phyloP scores from a whole-genome alignment of 257 asterid genomes.

The Gynochthodes officinalis region DNA sequence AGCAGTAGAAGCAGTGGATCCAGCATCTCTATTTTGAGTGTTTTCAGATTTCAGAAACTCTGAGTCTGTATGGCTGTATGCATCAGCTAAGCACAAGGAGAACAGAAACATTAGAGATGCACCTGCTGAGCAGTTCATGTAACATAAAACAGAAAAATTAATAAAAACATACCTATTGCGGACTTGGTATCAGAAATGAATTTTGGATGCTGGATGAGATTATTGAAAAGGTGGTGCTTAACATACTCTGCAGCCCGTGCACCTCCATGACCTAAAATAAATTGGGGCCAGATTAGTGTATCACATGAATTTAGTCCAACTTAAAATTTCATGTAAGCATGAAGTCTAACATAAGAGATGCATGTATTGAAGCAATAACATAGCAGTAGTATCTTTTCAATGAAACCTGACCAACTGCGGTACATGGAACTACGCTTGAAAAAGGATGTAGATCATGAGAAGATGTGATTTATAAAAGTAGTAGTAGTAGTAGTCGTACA shows the following conservation, averaged over 20 bases:
- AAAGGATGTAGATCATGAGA: not conserved
- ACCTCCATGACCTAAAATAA: constrained; percentile 86
- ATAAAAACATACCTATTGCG: constrained; percentile 63
- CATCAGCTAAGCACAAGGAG: constrained; percentile 61
- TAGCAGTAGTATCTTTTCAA: too few species aligned
- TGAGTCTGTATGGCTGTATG: constrained; percentile 84
- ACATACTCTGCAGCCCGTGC: constrained; percentile 99
- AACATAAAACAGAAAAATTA: not conserved
- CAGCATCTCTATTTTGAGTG: constrained; percentile 87
- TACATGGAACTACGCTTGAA: not conserved
- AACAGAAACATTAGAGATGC: not conserved
- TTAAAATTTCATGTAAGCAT: not conserved
- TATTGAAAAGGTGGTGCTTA: constrained; percentile 85
- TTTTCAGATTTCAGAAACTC: constrained; percentile 90
- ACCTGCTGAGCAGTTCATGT: not conserved
- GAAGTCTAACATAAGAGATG: not conserved
- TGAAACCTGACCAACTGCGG: not conserved
- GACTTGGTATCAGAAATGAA: constrained; percentile 90
- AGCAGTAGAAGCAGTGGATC: constrained; percentile 99
- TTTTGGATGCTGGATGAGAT: constrained; percentile 87
- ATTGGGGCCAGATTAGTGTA: constrained; percentile 12
- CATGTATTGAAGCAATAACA: not conserved
- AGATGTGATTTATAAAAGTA: not conserved
- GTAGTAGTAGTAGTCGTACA: too few species aligned
- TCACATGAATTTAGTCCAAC: not conserved